Conservation (phyloP, 2,329 filamentous ascomycete species). For the Clonostachys sp. region DNA sequence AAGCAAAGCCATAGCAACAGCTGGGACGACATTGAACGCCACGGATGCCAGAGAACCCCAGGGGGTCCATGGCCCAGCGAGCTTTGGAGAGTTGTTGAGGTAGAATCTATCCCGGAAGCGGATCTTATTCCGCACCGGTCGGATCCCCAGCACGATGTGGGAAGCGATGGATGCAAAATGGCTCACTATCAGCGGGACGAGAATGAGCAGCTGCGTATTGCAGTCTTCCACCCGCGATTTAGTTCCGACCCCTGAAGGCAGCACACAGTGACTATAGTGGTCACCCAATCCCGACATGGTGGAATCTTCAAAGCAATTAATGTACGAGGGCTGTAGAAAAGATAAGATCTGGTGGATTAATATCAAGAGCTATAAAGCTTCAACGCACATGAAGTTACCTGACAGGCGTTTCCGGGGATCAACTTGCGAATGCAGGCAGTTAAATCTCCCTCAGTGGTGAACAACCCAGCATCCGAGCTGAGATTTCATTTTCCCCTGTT, state of each 20-base stretch:
- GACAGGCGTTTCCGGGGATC: too few relatives aligned
- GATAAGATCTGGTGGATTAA: too few relatives aligned
- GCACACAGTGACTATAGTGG: neutral
- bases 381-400: too few relatives aligned
- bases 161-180: neutral
- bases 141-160: neutral
- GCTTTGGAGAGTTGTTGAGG: neutral
- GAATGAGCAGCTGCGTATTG: neutral
- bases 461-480: too few relatives aligned
- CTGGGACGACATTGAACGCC: neutral
- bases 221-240: neutral
- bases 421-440: too few relatives aligned
- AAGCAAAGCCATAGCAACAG: neutral
- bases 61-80: neutral
- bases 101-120: neutral
- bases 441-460: too few relatives aligned
- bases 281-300: neutral
- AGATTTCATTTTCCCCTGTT: too few relatives aligned
- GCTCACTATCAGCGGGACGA: neutral
- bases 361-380: too few relatives aligned
- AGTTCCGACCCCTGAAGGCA: neutral
- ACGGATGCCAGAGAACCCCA: neutral
- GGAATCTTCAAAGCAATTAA: neutral
- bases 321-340: too few relatives aligned
- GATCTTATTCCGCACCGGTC: neutral